Conservation (phyloP, 352 stramenopile species). For the Elongisporangium senticosum region DNA sequence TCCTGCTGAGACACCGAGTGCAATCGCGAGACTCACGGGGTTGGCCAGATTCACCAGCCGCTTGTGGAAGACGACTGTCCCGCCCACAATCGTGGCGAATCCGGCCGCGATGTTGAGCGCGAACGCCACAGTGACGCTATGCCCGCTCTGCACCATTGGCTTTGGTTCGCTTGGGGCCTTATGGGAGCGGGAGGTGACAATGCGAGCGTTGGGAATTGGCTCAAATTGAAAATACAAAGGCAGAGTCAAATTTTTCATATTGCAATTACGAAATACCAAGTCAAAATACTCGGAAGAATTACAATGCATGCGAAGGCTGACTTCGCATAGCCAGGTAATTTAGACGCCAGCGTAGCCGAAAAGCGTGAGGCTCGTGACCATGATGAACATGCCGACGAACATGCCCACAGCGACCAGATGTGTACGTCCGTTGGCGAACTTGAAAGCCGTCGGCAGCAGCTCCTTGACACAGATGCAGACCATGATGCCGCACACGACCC, state of each 20-base stretch:
- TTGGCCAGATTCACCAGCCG: slow-evolving; percentile 44
- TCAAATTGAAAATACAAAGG: too few relatives aligned
- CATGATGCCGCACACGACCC: slow-evolving; percentile 93
- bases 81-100: slow-evolving; percentile 53
- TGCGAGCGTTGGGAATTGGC: too few relatives aligned
- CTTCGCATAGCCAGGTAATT: neutral
- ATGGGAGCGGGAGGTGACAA: neutral
- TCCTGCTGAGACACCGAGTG: slow-evolving; percentile 56
- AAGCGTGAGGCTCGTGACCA: slow-evolving; percentile 83
- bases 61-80: slow-evolving; percentile 67
- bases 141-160: slow-evolving; percentile 29
- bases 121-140: slow-evolving; percentile 32
- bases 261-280: neutral
- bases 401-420: slow-evolving; percentile 80
- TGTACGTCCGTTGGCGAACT: slow-evolving; percentile 83
- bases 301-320: neutral
- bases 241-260: neutral
- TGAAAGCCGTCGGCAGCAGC: slow-evolving; percentile 90
- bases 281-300: neutral
- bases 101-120: slow-evolving; percentile 51
- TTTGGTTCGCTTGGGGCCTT: neutral
- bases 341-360: slow-evolving; percentile 76
- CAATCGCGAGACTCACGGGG: slow-evolving; percentile 74
- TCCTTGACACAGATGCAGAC: slow-evolving; percentile 90
- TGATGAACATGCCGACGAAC: slow-evolving; percentile 83